phyloP scores from a whole-genome alignment of 2,329 filamentous ascomycete genomes.

The Beauveria bassiana region DNA sequence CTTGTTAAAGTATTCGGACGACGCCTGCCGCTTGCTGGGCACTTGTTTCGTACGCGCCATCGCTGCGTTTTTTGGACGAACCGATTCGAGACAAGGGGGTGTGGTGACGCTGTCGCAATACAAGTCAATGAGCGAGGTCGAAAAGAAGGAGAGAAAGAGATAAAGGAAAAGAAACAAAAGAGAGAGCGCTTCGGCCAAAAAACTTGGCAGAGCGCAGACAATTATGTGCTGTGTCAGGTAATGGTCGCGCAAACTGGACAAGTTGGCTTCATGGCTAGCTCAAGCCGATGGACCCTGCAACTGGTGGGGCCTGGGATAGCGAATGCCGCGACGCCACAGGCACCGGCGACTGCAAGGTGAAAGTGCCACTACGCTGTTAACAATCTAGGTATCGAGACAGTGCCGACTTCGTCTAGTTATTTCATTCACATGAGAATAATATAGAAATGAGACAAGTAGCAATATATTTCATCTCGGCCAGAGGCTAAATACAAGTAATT shows the following conservation, averaged over 20 bases:
- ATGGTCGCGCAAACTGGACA: conserved; percentile 6
- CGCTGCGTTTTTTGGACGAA: neutral
- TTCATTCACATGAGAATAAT: neutral
- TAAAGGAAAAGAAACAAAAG: neutral
- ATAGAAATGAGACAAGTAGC: neutral
- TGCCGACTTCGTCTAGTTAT: too few relatives aligned
- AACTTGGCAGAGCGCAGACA: neutral
- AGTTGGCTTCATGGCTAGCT: conserved; percentile 8
- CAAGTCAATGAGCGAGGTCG: neutral
- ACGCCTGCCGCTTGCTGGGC: conserved; percentile 57
- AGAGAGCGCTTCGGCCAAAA: neutral
- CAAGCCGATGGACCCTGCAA: neutral
- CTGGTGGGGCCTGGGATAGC: neutral
- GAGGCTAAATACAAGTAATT: conserved; percentile 10
- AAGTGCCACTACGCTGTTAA: neutral
- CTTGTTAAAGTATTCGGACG: conserved; percentile 57
- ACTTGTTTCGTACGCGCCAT: conserved; percentile 70
- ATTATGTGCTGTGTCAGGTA: neutral
- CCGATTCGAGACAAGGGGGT: too few relatives aligned
- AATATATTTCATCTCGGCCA: conserved; percentile 11
- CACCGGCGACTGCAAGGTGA: neutral
- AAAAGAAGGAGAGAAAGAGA: neutral
- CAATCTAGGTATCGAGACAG: neutral
- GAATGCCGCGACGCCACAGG: neutral
- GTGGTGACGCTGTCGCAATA: neutral